phyloP scores from a whole-genome alignment of 495 filamentous ascomycete genomes.

The Hypoxylon perforatum region DNA sequence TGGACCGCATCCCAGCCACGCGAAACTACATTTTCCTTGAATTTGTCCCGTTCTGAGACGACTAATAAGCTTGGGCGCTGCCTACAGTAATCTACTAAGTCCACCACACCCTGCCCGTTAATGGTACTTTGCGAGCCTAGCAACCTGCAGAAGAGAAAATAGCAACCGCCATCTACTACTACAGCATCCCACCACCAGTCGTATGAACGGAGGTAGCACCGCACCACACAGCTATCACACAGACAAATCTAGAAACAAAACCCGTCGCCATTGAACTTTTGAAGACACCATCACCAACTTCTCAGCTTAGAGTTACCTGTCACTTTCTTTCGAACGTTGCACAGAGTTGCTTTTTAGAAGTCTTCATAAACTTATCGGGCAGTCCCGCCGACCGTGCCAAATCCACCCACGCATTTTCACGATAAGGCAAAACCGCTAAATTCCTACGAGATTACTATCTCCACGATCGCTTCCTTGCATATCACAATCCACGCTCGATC shows the following conservation, averaged over 20 bases:
- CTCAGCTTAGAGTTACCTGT: background rate
- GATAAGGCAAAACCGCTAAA: constrained; percentile 29
- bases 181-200: constrained; percentile 30
- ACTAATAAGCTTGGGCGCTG: constrained; percentile 37
- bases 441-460: constrained; percentile 31
- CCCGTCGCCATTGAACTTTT: constrained; percentile 6
- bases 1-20: constrained; percentile 35
- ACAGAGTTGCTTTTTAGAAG: constrained; percentile 14
- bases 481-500: constrained; percentile 41
- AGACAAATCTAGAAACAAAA: constrained; percentile 15
- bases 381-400: constrained; percentile 24
- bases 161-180: constrained; percentile 47
- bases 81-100: background rate
- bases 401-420: constrained; percentile 16
- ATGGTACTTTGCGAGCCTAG: constrained; percentile 16
- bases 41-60: constrained; percentile 41
- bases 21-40: constrained; percentile 36
- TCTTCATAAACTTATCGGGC: constrained; percentile 20
- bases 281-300: constrained; percentile 3
- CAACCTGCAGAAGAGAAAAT: constrained; percentile 46
- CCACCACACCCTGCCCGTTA: constrained; percentile 17
- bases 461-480: constrained; percentile 45
- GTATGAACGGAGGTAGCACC: constrained; percentile 12
- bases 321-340: background rate
- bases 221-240: constrained; percentile 4